phyloP scores from a whole-genome alignment of 208 protist genomes.

The Leishmania braziliensis region DNA sequence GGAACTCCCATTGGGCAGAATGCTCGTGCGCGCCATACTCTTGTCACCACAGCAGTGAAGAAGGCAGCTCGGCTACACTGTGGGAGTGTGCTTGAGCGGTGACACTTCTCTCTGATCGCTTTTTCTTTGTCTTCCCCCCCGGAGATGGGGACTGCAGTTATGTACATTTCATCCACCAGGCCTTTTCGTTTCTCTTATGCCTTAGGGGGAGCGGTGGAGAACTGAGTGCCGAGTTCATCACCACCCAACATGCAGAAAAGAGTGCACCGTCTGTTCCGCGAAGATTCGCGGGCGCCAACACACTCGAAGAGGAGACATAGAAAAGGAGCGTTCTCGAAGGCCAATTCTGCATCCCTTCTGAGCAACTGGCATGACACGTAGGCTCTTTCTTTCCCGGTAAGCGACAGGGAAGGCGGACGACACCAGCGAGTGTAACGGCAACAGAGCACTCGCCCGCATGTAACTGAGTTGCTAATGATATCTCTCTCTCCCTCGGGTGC shows the following conservation, averaged over 20 bases:
- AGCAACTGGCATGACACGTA: background rate
- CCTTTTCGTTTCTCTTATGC: background rate
- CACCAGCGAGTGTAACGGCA: background rate
- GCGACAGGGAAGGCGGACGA: background rate
- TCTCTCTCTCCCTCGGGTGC: background rate
- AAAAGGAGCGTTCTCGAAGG: background rate
- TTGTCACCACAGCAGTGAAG: background rate
- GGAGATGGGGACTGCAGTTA: background rate
- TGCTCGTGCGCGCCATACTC: background rate
- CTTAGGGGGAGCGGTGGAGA: background rate
- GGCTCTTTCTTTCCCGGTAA: background rate
- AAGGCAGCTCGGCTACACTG: background rate
- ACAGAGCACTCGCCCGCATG: background rate
- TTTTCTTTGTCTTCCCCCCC: conserved; percentile 1
- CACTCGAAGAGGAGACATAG: background rate
- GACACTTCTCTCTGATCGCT: background rate
- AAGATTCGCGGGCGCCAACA: background rate
- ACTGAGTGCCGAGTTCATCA: no score
- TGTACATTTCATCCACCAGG: background rate
- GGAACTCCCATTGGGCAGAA: background rate
- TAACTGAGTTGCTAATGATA: background rate
- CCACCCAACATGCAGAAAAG: background rate
- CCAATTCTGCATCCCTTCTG: no score
- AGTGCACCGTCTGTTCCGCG: background rate
- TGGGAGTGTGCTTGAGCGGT: background rate